Evolutionary conservation across 345 rosid species (phyloP), one percentile per base, ranked within the genome.

Genomic region (Citrus hindsii): DNA sequence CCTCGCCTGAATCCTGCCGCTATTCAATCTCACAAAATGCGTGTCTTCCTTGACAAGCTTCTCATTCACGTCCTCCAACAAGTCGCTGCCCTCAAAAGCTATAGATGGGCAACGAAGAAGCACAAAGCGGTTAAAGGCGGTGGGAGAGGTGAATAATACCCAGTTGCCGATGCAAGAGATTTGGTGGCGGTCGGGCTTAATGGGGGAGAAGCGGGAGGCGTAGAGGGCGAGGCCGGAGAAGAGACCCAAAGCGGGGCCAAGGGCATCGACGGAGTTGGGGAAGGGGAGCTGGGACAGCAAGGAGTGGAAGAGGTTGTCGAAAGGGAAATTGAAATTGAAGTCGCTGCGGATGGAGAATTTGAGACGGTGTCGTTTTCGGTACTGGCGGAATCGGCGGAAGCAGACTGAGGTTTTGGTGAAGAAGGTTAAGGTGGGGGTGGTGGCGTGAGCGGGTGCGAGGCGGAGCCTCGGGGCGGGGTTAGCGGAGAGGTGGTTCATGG

Each of bases 51-150:
- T 82, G 18, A 95, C 86, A 32, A 95, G 86, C 85, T 85, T 88
- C 83, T 92, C 91, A 74, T 86, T 90, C 38, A 92, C 85, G 25
- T 87, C 88, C 78, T 89, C 94, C 27, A 82, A 75, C 62, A 88
- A 56, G 72, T 88, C 92, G 60, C 76, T 71, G 55, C 86, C 84
- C 56, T 88, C 82, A 64, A 92, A 87, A 4, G 92, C 85, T 64
- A 95, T 71, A 4, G 94, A 91, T 14, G 97, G 93, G 87, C 99
- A 95, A 0, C 99, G 91, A 24, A 92, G 89, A 67, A 93, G 74
- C 72, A 93, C 97, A 81, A 92, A 95, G 56, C 97, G 92, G 69
- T 91, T 95, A 82, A 95, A 95, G 81, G 97, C 95, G 74, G 99
- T 91, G 55, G 97, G 99, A 33, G 86, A 88, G 62, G 94, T 83